These are phyloP conservation scores for Neoarthrinium moseri DNA, from an alignment of 2,329 filamentous ascomycete species.

Conservation along the genomic window DNA sequence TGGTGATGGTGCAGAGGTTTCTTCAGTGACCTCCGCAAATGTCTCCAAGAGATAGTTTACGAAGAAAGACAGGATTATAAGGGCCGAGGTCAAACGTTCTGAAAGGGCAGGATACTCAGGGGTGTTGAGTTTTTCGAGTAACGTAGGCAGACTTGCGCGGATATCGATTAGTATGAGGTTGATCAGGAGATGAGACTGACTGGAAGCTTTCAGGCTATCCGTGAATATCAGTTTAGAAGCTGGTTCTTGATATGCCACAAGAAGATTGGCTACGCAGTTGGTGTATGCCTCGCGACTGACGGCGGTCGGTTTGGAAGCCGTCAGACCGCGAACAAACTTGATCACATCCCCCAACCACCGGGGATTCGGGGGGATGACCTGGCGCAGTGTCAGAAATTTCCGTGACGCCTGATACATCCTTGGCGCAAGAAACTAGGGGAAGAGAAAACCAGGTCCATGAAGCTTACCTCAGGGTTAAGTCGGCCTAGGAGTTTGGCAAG, in stretches of 20 bases:
- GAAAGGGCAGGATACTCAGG: slow-evolving; percentile 50
- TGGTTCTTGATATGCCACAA: slow-evolving; percentile 51
- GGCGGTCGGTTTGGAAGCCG: slow-evolving; percentile 53
- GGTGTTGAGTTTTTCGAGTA: slow-evolving; percentile 58
- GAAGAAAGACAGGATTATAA: slow-evolving; percentile 62
- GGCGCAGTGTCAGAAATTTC: background rate
- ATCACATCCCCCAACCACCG: slow-evolving; percentile 52
- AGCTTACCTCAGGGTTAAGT: slow-evolving; percentile 45
- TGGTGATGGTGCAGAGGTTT: no score
- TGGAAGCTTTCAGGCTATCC: slow-evolving; percentile 37
- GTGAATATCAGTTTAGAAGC: slow-evolving; percentile 53
- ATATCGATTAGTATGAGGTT: slow-evolving; percentile 67
- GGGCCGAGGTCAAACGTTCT: slow-evolving; percentile 56
- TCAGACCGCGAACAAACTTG: slow-evolving; percentile 49
- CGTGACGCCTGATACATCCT: no score
- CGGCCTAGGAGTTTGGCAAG: slow-evolving; percentile 51
- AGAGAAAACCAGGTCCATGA: background rate
- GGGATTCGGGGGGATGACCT: slow-evolving; percentile 50
- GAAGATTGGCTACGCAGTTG: slow-evolving; percentile 54
- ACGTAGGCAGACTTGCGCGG: slow-evolving; percentile 58
- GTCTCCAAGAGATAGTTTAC: slow-evolving; percentile 52
- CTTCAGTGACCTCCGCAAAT: slow-evolving; percentile 49
- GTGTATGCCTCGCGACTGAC: slow-evolving; percentile 58
- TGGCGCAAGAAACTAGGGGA: background rate
- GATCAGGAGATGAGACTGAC: slow-evolving; percentile 61